Conservation (phyloP, 2,329 filamentous ascomycete genomes). For the Trematosphaeria pertusa region DNA sequence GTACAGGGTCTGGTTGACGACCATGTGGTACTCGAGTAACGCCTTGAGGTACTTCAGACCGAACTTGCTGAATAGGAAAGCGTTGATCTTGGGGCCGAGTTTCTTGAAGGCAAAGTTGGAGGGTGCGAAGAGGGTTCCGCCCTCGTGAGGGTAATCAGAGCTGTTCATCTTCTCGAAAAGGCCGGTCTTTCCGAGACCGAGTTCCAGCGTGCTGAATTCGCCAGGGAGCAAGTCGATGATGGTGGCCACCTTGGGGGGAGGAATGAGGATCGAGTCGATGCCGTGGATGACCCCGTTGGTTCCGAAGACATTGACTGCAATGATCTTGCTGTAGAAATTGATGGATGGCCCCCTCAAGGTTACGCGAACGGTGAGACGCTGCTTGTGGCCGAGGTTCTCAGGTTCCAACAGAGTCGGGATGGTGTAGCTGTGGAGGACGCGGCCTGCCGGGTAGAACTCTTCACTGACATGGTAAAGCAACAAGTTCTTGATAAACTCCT, state of each 20-base stretch:
- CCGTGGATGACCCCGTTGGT: constrained; percentile 84
- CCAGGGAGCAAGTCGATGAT: constrained; percentile 71
- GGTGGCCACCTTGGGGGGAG: constrained; percentile 70
- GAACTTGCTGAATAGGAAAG: constrained; percentile 81
- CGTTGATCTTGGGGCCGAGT: constrained; percentile 76
- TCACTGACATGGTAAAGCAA: constrained; percentile 78
- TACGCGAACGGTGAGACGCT: constrained; percentile 75
- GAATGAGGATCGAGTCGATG: constrained; percentile 76
- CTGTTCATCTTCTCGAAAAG: constrained; percentile 67
- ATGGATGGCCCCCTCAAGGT: constrained; percentile 69
- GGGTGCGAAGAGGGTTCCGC: constrained; percentile 82
- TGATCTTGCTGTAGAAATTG: constrained; percentile 78
- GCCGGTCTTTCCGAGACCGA: constrained; percentile 77
- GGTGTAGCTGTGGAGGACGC: constrained; percentile 74
- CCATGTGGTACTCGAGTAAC: constrained; percentile 79
- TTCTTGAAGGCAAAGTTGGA: constrained; percentile 80
- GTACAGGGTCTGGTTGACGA: constrained; percentile 78
- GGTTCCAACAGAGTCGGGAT: constrained; percentile 74
- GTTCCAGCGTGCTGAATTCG: constrained; percentile 79
- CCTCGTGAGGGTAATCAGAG: constrained; percentile 57
- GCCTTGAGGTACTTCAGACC: constrained; percentile 80
- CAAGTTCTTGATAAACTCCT: constrained; percentile 72
- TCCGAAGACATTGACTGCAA: constrained; percentile 73
- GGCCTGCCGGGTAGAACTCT: constrained; percentile 69
- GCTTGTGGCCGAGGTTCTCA: constrained; percentile 59